Evolutionary conservation across 345 rosid species (phyloP).

Genomic region (Eucalyptus guilfoylei): DNA sequence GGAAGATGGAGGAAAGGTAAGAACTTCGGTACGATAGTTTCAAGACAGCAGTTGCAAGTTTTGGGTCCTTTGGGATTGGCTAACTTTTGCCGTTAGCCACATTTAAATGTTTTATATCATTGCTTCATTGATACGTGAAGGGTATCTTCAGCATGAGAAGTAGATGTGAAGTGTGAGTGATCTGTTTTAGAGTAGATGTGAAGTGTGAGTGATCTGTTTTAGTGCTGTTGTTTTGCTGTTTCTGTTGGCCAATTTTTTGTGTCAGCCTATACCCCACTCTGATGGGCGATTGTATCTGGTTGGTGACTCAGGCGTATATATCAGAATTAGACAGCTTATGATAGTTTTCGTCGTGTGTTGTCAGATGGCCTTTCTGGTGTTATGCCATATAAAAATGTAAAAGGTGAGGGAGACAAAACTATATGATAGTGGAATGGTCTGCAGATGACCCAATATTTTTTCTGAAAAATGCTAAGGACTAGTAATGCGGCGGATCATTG

Average conservation of each 20-base stretch:
- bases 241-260: background rate
- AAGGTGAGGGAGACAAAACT: background rate
- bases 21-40: background rate
- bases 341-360: background rate
- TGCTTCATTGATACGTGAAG: background rate
- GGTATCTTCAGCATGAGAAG: background rate
- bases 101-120: background rate
- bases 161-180: background rate
- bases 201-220: background rate
- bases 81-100: background rate
- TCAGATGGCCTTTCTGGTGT: background rate
- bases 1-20: background rate
- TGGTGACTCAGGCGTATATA: background rate
- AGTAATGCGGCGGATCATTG: background rate
- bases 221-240: background rate
- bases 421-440: background rate
- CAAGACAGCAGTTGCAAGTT: background rate
- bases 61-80: background rate
- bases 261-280: background rate
- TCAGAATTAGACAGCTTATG: background rate
- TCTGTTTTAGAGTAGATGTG: background rate
- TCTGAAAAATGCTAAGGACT: background rate
- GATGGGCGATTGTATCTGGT: background rate
- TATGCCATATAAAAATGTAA: background rate
- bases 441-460: background rate